phyloP scores from a whole-genome alignment of 352 stramenopile genomes.

The Hyaloperonospora brassicae region DNA sequence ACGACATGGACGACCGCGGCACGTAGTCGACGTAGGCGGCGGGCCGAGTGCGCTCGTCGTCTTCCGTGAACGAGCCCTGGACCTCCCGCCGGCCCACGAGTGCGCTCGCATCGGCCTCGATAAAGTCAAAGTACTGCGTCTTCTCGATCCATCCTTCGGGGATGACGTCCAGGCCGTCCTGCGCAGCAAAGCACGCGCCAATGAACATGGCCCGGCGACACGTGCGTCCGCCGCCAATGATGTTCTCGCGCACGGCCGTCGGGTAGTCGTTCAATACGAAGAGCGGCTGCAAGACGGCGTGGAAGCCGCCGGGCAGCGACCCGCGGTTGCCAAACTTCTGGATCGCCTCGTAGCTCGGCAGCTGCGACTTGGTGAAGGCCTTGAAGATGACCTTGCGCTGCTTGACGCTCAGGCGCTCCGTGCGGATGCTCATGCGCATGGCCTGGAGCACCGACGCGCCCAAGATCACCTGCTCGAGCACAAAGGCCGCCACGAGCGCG shows the following conservation, averaged over 20 bases:
- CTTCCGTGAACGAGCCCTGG: slow-evolving; percentile 46
- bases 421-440: slow-evolving; percentile 80
- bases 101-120: slow-evolving; percentile 66
- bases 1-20: slow-evolving; percentile 38
- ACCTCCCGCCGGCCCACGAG: slow-evolving; percentile 59
- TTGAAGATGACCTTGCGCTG: slow-evolving; percentile 83
- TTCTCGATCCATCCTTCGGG: slow-evolving; percentile 70
- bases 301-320: slow-evolving; percentile 57
- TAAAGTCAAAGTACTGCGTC: slow-evolving; percentile 75
- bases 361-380: slow-evolving; percentile 75
- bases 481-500: slow-evolving; percentile 61
- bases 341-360: slow-evolving; percentile 73
- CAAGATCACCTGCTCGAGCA: slow-evolving; percentile 75
- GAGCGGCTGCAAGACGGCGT: slow-evolving; percentile 62
- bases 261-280: slow-evolving; percentile 76
- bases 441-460: slow-evolving; percentile 67
- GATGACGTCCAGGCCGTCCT: slow-evolving; percentile 60
- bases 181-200: slow-evolving; percentile 67
- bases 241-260: slow-evolving; percentile 74
- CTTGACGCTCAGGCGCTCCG: slow-evolving; percentile 67
- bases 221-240: slow-evolving; percentile 68
- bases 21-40: slow-evolving; percentile 58
- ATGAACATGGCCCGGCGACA: slow-evolving; percentile 79
- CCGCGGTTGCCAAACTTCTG: slow-evolving; percentile 80
- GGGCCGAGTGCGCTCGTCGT: slow-evolving; percentile 34